A percentile compares a stretch with the other conserved stretches of the same genome.
Conservation (phyloP, 1,284 basidiomycete genomes). For the Cerrena zonata region DNA sequence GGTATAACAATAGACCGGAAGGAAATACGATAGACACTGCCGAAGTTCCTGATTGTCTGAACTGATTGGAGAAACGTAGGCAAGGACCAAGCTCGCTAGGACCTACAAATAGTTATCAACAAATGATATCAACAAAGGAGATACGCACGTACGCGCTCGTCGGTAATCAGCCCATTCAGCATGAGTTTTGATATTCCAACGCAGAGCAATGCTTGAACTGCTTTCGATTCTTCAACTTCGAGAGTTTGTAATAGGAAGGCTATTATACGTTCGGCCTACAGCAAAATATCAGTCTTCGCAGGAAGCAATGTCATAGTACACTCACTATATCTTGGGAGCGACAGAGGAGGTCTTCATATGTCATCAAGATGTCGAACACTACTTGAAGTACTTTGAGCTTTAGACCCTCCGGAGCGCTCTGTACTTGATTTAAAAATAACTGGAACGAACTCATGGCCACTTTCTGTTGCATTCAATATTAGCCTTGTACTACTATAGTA, state of each 20-base stretch:
- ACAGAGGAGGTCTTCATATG: conserved; percentile 73
- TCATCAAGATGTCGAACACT: conserved; percentile 83
- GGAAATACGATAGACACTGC: conserved; percentile 90
- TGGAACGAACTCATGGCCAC: conserved; percentile 87
- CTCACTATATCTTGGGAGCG: conserved; percentile 46
- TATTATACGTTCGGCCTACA: conserved; percentile 59
- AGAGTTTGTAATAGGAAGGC: conserved; percentile 69
- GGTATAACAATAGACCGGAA: conserved; percentile 87
- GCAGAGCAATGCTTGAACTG: conserved; percentile 71
- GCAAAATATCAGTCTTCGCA: neutral
- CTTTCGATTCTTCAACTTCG: conserved; percentile 63
- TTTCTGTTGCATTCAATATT: conserved; percentile 39
- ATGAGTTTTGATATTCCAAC: conserved; percentile 86
- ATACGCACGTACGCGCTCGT: conserved; percentile 50
- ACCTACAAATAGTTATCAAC: conserved; percentile 42
- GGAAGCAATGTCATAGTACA: conserved; percentile 4
- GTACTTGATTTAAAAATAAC: conserved; percentile 80
- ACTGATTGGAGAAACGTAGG: conserved; percentile 84
- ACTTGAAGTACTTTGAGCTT: conserved; percentile 77
- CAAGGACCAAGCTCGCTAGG: conserved; percentile 68
- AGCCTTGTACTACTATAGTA: neutral
- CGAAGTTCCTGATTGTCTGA: conserved; percentile 77
- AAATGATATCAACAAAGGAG: neutral
- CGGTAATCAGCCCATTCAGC: conserved; percentile 72
- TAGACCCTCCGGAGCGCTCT: conserved; percentile 69